A percentile compares a stretch with the other conserved stretches of the same genome.
Conservation (phyloP, 495 filamentous ascomycete genomes). For the Aspergillus kassunensis region DNA sequence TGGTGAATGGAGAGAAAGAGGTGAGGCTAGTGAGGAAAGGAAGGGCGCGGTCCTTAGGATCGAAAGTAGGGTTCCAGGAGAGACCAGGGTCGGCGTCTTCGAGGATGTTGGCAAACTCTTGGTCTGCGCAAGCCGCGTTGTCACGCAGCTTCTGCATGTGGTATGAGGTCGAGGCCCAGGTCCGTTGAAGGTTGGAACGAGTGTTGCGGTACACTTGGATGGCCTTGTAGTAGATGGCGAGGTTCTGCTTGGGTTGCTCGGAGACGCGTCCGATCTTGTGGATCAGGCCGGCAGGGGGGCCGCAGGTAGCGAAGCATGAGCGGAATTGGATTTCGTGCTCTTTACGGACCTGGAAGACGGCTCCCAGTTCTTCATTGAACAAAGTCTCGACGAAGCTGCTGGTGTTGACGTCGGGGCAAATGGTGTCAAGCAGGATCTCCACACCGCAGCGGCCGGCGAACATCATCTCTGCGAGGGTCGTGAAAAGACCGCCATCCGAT, state of each 20-base stretch:
- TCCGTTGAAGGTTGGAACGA: conserved; percentile 75
- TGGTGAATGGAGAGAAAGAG: conserved; percentile 58
- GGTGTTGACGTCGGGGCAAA: conserved; percentile 52
- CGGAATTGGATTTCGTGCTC: conserved; percentile 80
- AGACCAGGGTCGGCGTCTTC: conserved; percentile 79
- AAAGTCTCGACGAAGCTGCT: conserved; percentile 67
- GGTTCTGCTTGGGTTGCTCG: conserved; percentile 65
- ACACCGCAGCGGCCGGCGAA: conserved; percentile 92
- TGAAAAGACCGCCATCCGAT: conserved; percentile 90
- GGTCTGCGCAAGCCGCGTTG: conserved; percentile 81
- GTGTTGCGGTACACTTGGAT: conserved; percentile 62
- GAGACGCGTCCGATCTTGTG: conserved; percentile 76
- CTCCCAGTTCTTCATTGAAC: conserved; percentile 97
- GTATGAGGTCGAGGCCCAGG: conserved; percentile 83
- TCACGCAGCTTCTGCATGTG: conserved; percentile 89
- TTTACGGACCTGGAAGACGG: conserved; percentile 90
- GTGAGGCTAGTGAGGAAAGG: conserved; percentile 63
- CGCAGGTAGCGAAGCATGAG: conserved; percentile 87
- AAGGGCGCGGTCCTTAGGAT: conserved; percentile 70
- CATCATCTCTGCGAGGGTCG: conserved; percentile 94
- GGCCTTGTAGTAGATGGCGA: conserved; percentile 69
- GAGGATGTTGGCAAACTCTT: conserved; percentile 74
- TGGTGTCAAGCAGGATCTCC: conserved; percentile 75
- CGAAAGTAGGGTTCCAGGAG: conserved; percentile 77
- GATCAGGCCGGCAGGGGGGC: conserved; percentile 75